Conservation (phyloP, 495 filamentous ascomycete species). For the Trichodelitschia bisporula region DNA sequence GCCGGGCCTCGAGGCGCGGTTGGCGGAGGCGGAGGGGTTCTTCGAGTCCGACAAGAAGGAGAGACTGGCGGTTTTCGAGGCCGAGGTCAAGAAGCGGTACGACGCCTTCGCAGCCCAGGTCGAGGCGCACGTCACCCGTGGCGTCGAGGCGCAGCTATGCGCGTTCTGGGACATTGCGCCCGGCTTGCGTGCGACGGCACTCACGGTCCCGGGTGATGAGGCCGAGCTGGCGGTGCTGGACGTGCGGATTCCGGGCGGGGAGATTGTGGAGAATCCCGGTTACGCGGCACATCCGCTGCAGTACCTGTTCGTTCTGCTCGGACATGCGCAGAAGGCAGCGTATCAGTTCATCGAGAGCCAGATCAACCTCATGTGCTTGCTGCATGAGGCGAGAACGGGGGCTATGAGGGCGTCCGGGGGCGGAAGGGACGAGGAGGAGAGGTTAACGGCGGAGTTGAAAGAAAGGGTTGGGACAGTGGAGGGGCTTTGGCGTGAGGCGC, state of each 20-base stretch:
- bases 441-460: slow-evolving; percentile 66
- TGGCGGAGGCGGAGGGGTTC: slow-evolving; percentile 51
- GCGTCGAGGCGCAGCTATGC: slow-evolving; percentile 70
- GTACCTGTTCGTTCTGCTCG: slow-evolving; percentile 63
- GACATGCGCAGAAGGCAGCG: slow-evolving; percentile 67
- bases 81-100: slow-evolving; percentile 39
- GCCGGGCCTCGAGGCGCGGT: slow-evolving; percentile 41
- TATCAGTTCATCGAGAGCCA: slow-evolving; percentile 95
- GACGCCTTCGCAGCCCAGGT: slow-evolving; percentile 60
- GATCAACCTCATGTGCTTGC: slow-evolving; percentile 71
- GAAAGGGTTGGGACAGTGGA: slow-evolving; percentile 79
- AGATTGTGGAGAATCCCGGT: slow-evolving; percentile 64
- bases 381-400: slow-evolving; percentile 78
- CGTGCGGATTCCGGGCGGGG: slow-evolving; percentile 41
- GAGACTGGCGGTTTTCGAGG: slow-evolving; percentile 36
- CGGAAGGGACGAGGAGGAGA: slow-evolving; percentile 34
- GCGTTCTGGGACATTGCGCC: slow-evolving; percentile 98
- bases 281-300: slow-evolving; percentile 61
- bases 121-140: slow-evolving; percentile 62
- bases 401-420: slow-evolving; percentile 40
- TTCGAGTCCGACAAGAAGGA: slow-evolving; percentile 54
- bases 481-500: slow-evolving; percentile 54
- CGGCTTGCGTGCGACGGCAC: slow-evolving; percentile 42
- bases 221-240: slow-evolving; percentile 13
- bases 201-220: slow-evolving; percentile 37